Evolutionary conservation across 768 basidiomycete species (phyloP).

Genomic region (Hypholoma fasciculare): DNA sequence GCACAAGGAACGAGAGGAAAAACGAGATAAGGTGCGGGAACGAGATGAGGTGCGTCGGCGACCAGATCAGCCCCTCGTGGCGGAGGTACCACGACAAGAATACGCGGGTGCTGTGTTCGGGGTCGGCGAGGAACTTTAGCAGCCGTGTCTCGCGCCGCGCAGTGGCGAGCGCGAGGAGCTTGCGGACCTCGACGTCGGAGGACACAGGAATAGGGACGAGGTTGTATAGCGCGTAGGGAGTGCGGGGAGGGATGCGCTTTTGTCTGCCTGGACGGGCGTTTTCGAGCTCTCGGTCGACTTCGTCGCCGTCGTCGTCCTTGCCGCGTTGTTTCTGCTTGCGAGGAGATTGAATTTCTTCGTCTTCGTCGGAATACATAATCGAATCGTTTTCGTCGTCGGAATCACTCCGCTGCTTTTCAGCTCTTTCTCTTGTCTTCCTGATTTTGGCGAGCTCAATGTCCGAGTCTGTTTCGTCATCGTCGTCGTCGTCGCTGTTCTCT

Average conservation of each 20-base stretch:
- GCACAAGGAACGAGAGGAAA: constrained; percentile 62
- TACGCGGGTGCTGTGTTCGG: constrained; percentile 50
- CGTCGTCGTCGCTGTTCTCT: constrained; percentile 27
- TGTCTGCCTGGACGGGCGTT: constrained; percentile 8
- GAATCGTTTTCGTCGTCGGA: background rate
- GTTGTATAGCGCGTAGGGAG: constrained; percentile 40
- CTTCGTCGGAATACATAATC: background rate
- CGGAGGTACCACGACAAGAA: constrained; percentile 71
- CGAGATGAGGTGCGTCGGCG: constrained; percentile 40
- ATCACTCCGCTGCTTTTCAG: background rate
- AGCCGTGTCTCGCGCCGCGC: constrained; percentile 43
- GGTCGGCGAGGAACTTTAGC: constrained; percentile 56
- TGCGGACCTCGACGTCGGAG: constrained; percentile 36
- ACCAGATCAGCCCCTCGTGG: constrained; percentile 64
- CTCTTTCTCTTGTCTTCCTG: background rate
- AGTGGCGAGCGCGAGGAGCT: constrained; percentile 35
- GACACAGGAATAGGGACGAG: constrained; percentile 29
- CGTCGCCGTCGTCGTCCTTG: background rate
- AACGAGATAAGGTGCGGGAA: constrained; percentile 57
- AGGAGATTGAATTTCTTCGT: background rate
- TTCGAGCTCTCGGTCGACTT: background rate
- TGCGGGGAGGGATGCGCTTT: constrained; percentile 27
- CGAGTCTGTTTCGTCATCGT: constrained; percentile 19
- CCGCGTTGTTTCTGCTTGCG: background rate
- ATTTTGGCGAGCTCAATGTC: constrained; percentile 7